Conservation (phyloP, 306 rosid species). For the Sindora glabra region DNA sequence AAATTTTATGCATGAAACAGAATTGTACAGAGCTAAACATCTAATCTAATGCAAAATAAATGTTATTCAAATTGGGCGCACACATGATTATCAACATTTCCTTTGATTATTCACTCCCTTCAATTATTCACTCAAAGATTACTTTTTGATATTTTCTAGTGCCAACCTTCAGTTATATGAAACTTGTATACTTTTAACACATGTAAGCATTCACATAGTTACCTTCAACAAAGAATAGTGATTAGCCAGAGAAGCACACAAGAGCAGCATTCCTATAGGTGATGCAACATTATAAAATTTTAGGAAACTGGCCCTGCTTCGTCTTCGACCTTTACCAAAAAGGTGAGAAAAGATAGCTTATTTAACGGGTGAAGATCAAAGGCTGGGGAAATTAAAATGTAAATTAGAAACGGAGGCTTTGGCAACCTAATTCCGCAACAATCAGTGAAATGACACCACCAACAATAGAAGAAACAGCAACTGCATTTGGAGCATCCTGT, state of each 20-base stretch:
- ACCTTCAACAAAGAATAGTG: slow-evolving; percentile 51
- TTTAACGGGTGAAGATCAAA: not conserved
- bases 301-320: slow-evolving; percentile 46
- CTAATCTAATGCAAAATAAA: no score
- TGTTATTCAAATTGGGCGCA: no score
- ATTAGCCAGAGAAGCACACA: slow-evolving; percentile 29
- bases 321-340: slow-evolving; percentile 62
- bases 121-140: not conserved
- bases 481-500: slow-evolving; percentile 29
- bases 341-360: not conserved
- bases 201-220: not conserved
- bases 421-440: slow-evolving; percentile 57
- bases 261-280: slow-evolving; percentile 26
- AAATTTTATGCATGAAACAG: no score
- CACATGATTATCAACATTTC: not conserved
- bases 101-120: not conserved
- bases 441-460: slow-evolving; percentile 37
- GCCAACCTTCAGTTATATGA: not conserved
- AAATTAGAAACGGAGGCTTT: not conserved
- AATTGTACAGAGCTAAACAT: no score
- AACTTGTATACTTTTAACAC: not conserved
- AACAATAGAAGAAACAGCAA: slow-evolving; percentile 40
- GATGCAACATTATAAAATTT: slow-evolving; percentile 46
- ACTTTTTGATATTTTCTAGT: not conserved
- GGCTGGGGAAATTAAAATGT: not conserved